Conservation (phyloP, 768 basidiomycete species). For the Rhizopogon sp. region DNA sequence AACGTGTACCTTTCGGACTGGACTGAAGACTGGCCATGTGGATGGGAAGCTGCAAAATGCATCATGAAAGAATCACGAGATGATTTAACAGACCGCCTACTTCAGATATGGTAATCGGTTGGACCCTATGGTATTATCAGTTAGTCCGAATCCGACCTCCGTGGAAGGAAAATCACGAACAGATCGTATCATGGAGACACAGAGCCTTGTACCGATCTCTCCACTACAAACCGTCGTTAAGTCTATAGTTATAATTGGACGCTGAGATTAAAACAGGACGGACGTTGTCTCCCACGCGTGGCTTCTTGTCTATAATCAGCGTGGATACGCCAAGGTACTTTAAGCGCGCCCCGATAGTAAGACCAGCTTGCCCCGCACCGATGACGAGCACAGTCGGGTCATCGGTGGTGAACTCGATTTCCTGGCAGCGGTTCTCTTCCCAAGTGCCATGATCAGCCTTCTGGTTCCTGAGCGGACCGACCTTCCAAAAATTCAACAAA, state of each 20-base stretch:
- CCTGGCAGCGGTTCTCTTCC: constrained; percentile 39
- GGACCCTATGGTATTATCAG: no score
- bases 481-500: not conserved
- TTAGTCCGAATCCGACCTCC: no score
- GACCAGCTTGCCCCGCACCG: constrained; percentile 62
- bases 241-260: no score
- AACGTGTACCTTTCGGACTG: constrained; percentile 40
- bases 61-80: not conserved
- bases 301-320: constrained; percentile 52
- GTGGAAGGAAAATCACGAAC: no score
- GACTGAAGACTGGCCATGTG: constrained; percentile 48
- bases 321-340: constrained; percentile 52
- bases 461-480: no score
- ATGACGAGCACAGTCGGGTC: constrained; percentile 58
- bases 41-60: constrained; percentile 39
- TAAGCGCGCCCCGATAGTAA: constrained; percentile 62
- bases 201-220: no score
- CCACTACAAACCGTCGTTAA: no score
- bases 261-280: not conserved
- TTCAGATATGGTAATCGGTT: no score
- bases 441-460: constrained; percentile 48
- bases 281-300: constrained; percentile 44
- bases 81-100: not conserved
- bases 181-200: no score
- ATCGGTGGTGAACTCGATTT: constrained; percentile 39